A percentile compares a stretch with the other conserved stretches of the same genome.
Conservation (phyloP, 208 protist genomes). For the Wallacemonas collosoma region DNA sequence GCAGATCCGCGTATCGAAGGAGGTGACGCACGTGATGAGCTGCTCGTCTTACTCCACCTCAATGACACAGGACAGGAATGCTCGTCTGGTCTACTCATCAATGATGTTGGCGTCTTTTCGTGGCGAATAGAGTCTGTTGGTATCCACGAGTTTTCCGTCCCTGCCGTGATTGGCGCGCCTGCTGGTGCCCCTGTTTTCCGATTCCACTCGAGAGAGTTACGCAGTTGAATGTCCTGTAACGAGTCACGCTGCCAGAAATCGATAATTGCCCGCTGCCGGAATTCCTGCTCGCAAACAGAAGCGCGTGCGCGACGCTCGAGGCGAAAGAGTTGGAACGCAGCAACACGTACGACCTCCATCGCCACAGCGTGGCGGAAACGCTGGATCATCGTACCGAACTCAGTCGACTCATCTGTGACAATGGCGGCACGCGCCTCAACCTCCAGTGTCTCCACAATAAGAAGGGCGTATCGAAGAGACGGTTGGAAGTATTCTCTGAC, state of each 20-base stretch:
- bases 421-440: constrained; percentile 41
- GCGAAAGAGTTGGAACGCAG: constrained; percentile 54
- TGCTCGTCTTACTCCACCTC: neutral
- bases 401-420: constrained; percentile 30
- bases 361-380: constrained; percentile 35
- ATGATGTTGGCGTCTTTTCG: too few species aligned
- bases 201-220: neutral
- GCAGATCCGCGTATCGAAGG: neutral
- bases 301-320: constrained; percentile 40
- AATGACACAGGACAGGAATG: too few species aligned
- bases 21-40: neutral
- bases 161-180: too few species aligned
- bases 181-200: neutral
- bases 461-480: constrained; percentile 48
- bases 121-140: too few species aligned
- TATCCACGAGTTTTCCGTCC: too few species aligned
- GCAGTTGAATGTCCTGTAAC: constrained; percentile 20
- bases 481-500: constrained; percentile 22
- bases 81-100: too few species aligned
- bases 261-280: constrained; percentile 44
- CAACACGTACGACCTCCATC: constrained; percentile 40
- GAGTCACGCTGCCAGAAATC: constrained; percentile 4
- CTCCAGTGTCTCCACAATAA: constrained; percentile 44
- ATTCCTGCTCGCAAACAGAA: constrained; percentile 48
- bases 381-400: constrained; percentile 34